Evolutionary conservation across 768 basidiomycete species (phyloP).

Genomic region (Auricularia cornea): DNA sequence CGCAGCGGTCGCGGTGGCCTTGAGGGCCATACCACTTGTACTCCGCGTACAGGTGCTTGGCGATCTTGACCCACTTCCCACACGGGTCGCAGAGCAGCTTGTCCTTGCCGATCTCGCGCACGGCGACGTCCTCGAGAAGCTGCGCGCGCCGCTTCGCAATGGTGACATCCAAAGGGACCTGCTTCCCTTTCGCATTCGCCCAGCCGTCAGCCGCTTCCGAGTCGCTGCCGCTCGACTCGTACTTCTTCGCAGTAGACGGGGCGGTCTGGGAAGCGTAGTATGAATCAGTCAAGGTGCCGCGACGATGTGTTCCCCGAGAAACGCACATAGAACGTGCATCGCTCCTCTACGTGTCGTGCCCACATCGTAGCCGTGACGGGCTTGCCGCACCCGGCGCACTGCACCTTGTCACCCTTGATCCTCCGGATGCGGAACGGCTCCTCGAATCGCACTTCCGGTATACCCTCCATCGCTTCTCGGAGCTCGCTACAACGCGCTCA

Average conservation of each 20-base stretch:
- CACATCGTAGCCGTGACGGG: slow-evolving; percentile 13
- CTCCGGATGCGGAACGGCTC: neutral
- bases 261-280: neutral
- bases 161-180: neutral
- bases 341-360: neutral
- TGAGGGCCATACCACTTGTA: neutral
- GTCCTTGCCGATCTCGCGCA: neutral
- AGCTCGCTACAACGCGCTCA: neutral
- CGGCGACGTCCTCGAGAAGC: neutral
- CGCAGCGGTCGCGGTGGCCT: neutral
- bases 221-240: neutral
- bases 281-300: neutral
- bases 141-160: neutral
- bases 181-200: neutral
- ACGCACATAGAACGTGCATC: neutral
- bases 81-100: neutral
- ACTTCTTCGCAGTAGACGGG: neutral
- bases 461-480: too few relatives aligned
- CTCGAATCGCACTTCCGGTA: neutral
- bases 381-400: neutral
- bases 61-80: neutral
- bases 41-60: neutral
- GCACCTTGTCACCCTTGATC: neutral
- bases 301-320: neutral
- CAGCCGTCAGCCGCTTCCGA: neutral